Conservation (phyloP, 495 filamentous ascomycete species). For the Penicillium tannophilum region DNA sequence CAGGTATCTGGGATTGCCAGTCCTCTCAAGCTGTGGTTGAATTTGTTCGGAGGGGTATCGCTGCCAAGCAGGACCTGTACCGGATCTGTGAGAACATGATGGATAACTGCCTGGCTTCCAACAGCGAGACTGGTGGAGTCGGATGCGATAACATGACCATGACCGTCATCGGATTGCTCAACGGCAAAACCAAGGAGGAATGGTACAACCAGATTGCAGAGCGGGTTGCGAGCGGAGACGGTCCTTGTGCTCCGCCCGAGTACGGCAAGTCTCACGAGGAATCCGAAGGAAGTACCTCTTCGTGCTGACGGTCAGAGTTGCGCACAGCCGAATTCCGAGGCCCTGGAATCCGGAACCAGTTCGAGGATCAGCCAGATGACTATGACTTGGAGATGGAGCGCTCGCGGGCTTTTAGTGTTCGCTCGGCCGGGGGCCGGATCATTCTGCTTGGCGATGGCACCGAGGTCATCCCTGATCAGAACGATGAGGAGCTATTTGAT, state of each 20-base stretch:
- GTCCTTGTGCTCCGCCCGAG: conserved; percentile 97
- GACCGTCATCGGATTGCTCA: conserved; percentile 83
- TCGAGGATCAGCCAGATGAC: conserved; percentile 89
- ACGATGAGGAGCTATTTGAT: conserved; percentile 92
- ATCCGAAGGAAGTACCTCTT: conserved; percentile 43
- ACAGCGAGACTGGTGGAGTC: conserved; percentile 96
- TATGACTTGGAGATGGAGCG: conserved; percentile 83
- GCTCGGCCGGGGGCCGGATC: conserved; percentile 72
- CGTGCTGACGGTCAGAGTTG: conserved; percentile 49
- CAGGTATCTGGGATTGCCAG: conserved; percentile 99
- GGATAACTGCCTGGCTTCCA: conserved; percentile 97
- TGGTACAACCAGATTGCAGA: conserved; percentile 96
- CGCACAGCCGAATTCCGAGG: conserved; percentile 92
- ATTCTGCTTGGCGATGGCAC: conserved; percentile 95
- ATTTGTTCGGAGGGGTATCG: conserved; percentile 93
- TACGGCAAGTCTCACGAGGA: conserved; percentile 82
- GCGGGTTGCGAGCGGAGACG: conserved; percentile 94
- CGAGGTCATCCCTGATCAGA: conserved; percentile 80
- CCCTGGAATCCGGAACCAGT: conserved; percentile 77
- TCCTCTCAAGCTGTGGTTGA: conserved; percentile 96
- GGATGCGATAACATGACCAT: conserved; percentile 99
- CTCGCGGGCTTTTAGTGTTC: conserved; percentile 60
- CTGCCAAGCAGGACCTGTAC: conserved; percentile 88
- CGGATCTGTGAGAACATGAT: conserved; percentile 99
- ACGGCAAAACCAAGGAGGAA: conserved; percentile 90